phyloP scores from a whole-genome alignment of 176 grass and related monocot species.

The Musa beccarii region DNA sequence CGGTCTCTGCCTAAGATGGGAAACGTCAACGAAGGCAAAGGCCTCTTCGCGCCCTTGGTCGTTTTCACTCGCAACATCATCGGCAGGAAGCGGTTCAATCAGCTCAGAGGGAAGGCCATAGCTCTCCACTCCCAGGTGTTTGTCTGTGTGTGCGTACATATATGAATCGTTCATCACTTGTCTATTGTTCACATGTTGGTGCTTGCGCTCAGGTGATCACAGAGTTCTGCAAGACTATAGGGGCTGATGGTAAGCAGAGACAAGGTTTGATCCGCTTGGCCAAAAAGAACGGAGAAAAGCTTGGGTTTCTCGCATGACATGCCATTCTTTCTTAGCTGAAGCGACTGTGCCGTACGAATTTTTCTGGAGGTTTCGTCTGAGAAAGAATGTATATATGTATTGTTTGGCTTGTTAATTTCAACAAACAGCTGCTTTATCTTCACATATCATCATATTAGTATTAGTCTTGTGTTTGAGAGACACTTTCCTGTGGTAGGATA shows the following conservation, averaged over 20 bases:
- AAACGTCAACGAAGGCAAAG: slow-evolving; percentile 92
- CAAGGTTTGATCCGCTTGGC: slow-evolving; percentile 92
- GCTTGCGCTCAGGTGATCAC: slow-evolving; percentile 55
- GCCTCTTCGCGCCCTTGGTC: slow-evolving; percentile 77
- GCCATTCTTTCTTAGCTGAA: no score
- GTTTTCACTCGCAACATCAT: slow-evolving; percentile 68
- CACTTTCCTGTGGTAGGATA: no score
- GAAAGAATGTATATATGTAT: no score
- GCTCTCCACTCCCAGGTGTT: slow-evolving; percentile 91
- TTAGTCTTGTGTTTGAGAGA: no score
- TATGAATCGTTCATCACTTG: neutral
- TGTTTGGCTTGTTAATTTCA: no score
- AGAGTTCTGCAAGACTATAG: slow-evolving; percentile 95
- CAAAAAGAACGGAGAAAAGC: slow-evolving; percentile 97
- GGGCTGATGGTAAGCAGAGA: slow-evolving; percentile 83
- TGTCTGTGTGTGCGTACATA: no score
- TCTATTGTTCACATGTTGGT: neutral
- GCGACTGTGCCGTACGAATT: no score
- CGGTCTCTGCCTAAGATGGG: slow-evolving; percentile 60
- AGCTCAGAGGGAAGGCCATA: slow-evolving; percentile 95
- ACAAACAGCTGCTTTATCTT: no score
- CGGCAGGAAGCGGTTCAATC: slow-evolving; percentile 88
- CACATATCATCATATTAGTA: no score
- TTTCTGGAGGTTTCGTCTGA: no score
- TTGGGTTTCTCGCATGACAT: slow-evolving; percentile 79